These are phyloP conservation scores for Vitis rotundifolia DNA, from an alignment of 164 flowering plant genomes.

Conservation along the genomic window DNA sequence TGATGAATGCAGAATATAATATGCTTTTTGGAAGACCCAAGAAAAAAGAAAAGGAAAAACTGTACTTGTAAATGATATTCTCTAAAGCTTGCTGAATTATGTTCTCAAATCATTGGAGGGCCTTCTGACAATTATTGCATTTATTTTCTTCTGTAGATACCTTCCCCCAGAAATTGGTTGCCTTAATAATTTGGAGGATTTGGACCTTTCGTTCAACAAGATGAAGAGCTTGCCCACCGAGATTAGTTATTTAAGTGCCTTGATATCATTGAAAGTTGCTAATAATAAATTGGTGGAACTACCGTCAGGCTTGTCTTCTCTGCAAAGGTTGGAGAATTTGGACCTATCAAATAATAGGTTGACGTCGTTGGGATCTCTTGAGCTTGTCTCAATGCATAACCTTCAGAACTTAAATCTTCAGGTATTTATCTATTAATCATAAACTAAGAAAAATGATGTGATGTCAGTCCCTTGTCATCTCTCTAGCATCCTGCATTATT, in stretches of 20 bases:
- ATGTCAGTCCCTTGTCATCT: background rate
- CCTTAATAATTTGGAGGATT: slow-evolving; percentile 67
- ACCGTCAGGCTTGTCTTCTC: slow-evolving; percentile 56
- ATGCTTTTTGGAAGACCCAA: no score
- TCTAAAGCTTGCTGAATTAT: background rate
- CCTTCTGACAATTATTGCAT: background rate
- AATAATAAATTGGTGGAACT: slow-evolving; percentile 80
- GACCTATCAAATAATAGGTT: slow-evolving; percentile 87
- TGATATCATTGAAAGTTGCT: slow-evolving; percentile 70
- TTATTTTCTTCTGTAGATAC: slow-evolving; percentile 48
- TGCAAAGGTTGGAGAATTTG: slow-evolving; percentile 68
- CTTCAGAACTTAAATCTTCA: slow-evolving; percentile 77
- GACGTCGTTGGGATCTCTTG: slow-evolving; percentile 71
- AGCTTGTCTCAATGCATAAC: slow-evolving; percentile 63
- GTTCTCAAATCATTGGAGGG: no score
- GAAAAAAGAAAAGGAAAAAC: no score
- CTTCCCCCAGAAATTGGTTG: slow-evolving; percentile 90
- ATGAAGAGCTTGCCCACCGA: slow-evolving; percentile 76
- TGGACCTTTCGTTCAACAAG: slow-evolving; percentile 93
- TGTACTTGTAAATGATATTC: no score
- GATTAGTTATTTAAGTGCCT: slow-evolving; percentile 57
- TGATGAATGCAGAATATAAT: no score
- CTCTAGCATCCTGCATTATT: no score
- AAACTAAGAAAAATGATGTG: background rate
- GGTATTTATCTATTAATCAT: slow-evolving; percentile 37